Base-by-base conservation (phyloP, 2,329 filamentous ascomycete species). In the Sclerotinia minor region DNA sequence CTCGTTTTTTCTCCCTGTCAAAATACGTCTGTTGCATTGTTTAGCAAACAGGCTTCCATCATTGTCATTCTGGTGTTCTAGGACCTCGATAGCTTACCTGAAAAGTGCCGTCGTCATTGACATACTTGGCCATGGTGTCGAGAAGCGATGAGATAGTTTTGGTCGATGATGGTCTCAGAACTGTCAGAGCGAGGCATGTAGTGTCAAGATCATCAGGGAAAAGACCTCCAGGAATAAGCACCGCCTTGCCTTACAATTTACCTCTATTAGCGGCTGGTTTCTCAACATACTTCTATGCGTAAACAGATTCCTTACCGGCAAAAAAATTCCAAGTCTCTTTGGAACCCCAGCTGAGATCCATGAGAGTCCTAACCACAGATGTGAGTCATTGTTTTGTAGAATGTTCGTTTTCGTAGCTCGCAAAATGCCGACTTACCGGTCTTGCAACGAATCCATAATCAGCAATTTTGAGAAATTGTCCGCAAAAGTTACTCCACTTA, bases 161-260 rank as follows among this genome's bases (percentile, higher is more conserved):
- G 13, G 38, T 38, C 9, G 35, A 17, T 44, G 35, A 41, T 15
- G 35, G 35, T 17, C 21, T 9, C 24, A 57, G n/a, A 17, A 15
- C 35, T 19, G 17, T 24, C 13, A 57, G 17, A 57, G 54, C 54
- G n/a, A 57, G 54, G 24, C n/a, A 41, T 19, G 54, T 41, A 7
- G 54, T 26, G 24, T 41, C 54, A 41, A 57, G 54, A 41, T 57
- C 54, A 24, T 57, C 54, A 9, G 35, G 35, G 7, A 57, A 57
- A 26, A 17, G 17, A 15, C 35, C 54, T 41, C 38, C 35, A 0
- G 38, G 38, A 38, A 15, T 15, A 38, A 38, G 38, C 38, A 38
- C 38, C 13, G 38, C 3, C 13, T 38, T 38, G 38, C 38, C 38
- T 38, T 38, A 38, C 38, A 38, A 15, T 13, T 11, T 15, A 11